A percentile compares a stretch with the other conserved stretches of the same genome.
Evolutionary conservation across 1,139 yeast genomes (phyloP).

Genomic region (Candida pseudoviswanathii): DNA sequence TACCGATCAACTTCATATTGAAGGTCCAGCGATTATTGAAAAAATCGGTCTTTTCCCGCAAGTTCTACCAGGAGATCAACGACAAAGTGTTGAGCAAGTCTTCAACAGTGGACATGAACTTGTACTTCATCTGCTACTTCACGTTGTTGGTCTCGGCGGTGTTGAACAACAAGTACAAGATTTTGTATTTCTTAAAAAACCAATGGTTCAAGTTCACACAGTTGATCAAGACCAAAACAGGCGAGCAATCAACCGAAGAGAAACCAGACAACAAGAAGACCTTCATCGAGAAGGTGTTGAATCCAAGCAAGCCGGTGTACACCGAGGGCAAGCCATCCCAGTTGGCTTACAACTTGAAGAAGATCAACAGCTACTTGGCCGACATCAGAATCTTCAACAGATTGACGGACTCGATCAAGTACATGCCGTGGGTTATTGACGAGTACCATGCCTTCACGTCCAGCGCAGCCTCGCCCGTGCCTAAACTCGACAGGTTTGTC

Average conservation of each 20-base stretch:
- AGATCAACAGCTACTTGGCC: conserved; percentile 48
- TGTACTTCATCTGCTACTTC: conserved; percentile 49
- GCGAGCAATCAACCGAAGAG: conserved; percentile 9
- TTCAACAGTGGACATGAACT: conserved; percentile 41
- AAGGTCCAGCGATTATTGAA: conserved; percentile 24
- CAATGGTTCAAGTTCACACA: conserved; percentile 27
- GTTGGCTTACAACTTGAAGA: conserved; percentile 42
- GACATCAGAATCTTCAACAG: conserved; percentile 58
- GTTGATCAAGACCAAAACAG: conserved; percentile 16
- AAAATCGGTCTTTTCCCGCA: conserved; percentile 33
- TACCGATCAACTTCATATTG: conserved; percentile 23
- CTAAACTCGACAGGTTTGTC: conserved; percentile 36
- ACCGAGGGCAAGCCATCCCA: conserved; percentile 19
- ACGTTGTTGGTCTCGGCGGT: conserved; percentile 43
- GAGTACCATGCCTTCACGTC: conserved; percentile 38
- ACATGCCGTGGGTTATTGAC: conserved; percentile 52
- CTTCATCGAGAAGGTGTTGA: conserved; percentile 1
- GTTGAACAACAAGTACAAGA: conserved; percentile 40
- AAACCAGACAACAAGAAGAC: neutral
- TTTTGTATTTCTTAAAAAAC: conserved; percentile 29
- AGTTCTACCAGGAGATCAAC: conserved; percentile 45
- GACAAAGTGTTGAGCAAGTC: conserved; percentile 41
- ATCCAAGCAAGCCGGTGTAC: conserved; percentile 8
- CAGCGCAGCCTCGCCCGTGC: conserved; percentile 20
- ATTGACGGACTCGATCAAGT: conserved; percentile 52